These are phyloP conservation scores for Hypoxylon cercidicola DNA, from an alignment of 495 filamentous ascomycete species.

Conservation along the genomic window DNA sequence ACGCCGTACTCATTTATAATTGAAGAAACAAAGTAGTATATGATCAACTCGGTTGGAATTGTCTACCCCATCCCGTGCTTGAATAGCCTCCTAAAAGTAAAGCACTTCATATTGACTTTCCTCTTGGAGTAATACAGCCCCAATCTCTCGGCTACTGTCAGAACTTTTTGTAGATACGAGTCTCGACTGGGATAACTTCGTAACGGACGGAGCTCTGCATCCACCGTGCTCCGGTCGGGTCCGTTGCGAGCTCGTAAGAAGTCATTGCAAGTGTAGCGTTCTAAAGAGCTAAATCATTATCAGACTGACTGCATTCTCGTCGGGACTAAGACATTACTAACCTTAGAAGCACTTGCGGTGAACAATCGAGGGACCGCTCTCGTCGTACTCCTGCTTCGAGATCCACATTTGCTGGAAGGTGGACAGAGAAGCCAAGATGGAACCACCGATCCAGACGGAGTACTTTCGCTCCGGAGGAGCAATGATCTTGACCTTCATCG, in stretches of 20 bases:
- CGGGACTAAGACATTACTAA: constrained; percentile 36
- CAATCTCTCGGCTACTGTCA: constrained; percentile 57
- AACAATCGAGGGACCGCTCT: constrained; percentile 98
- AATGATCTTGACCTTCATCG: constrained; percentile 99
- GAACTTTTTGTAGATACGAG: constrained; percentile 63
- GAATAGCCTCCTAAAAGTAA: constrained; percentile 56
- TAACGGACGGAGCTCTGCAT: constrained; percentile 51
- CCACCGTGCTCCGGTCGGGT: constrained; percentile 47
- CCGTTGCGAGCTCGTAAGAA: constrained; percentile 49
- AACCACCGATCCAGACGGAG: constrained; percentile 99
- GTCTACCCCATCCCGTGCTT: constrained; percentile 54
- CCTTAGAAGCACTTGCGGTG: constrained; percentile 99
- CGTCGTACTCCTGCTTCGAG: constrained; percentile 99
- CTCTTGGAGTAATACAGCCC: constrained; percentile 56
- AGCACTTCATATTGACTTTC: constrained; percentile 53
- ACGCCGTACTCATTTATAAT: constrained; percentile 38
- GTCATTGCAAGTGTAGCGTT: constrained; percentile 30
- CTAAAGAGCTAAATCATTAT: constrained; percentile 9
- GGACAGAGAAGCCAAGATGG: constrained; percentile 97
- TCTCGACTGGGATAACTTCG: constrained; percentile 58
- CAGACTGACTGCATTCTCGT: not conserved
- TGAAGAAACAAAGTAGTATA: constrained; percentile 53
- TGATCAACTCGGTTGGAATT: constrained; percentile 60
- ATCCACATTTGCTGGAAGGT: constrained; percentile 99
- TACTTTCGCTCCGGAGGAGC: constrained; percentile 98